phyloP scores from a whole-genome alignment of 306 rosid genomes.

The Glycyrrhiza uralensis region DNA sequence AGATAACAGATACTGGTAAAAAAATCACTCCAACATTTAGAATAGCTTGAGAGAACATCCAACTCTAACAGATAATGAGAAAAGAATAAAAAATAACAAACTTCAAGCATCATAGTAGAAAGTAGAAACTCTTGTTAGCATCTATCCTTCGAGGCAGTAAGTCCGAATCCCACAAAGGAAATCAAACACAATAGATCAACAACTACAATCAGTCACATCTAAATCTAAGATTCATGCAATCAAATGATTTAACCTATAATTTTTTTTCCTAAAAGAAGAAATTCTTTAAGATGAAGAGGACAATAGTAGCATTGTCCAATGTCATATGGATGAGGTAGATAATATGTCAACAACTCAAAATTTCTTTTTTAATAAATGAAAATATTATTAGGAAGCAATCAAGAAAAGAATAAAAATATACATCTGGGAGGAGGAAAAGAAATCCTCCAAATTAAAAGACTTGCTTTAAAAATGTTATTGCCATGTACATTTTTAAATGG shows the following conservation, averaged over 20 bases:
- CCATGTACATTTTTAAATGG: background rate
- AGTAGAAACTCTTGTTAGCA: background rate
- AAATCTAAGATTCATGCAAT: background rate
- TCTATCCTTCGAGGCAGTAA: background rate
- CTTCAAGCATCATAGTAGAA: background rate
- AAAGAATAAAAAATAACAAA: background rate
- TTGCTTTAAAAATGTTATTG: background rate
- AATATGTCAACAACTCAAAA: background rate
- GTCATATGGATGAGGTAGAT: background rate
- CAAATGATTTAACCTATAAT: background rate
- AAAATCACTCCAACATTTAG: background rate
- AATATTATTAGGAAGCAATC: background rate
- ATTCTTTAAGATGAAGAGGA: background rate
- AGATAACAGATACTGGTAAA: constrained; percentile 1
- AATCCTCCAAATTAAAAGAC: background rate
- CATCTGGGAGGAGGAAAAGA: background rate
- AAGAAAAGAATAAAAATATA: background rate
- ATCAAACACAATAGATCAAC: background rate
- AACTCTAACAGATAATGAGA: background rate
- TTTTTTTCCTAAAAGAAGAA: background rate
- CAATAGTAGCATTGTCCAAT: too few relatives aligned
- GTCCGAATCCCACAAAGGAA: background rate
- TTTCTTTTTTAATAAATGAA: background rate
- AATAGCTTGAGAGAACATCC: constrained; percentile 2
- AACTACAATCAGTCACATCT: background rate